Base-by-base conservation (phyloP, 768 basidiomycete species). In the Sporobolomyces phaffii region DNA sequence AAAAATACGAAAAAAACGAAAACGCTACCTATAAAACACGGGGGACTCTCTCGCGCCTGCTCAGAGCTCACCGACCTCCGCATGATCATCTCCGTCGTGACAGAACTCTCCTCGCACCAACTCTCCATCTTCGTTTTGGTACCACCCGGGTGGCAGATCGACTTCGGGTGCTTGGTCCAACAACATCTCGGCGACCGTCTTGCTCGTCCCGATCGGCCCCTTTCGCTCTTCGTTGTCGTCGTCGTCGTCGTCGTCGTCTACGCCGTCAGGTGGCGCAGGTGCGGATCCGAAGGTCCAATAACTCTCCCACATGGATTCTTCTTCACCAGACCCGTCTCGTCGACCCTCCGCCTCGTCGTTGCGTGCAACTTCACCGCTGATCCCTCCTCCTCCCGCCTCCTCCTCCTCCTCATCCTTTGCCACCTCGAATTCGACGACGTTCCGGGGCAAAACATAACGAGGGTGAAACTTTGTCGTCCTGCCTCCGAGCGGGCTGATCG, bases 381-480 rank as follows among this genome's bases (percentile, higher is more conserved):
- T n/a, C n/a, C n/a, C n/a, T n/a, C n/a, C n/a, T n/a, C n/a, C n/a
- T n/a, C n/a, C 24, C 53, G 8, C 4, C 4, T 41, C 29, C 24
- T 28, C 31, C 43, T 18, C n/a, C 22, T 28, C 41, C 5, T 26
- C 17, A 5, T 51, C 28, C 48, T 50, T 17, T 8, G 50, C 26
- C 31, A 48, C 41, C 5, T 1, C 29, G 22, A 54, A 38, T 14
- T 54, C 36, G 29, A 41, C n/a, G 28, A 65, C 22, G 31, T 36
- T 58, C 20, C 50, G 11, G n/a, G 64, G 64, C 52, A 59, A 65
- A 22, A 33, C 50, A 52, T 66, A 66, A 1, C 34, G 15, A 36
- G 65, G 65, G 47, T 58, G 14, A 6, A 1, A 4, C 17, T 31
- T 33, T 24, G 53, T 20, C 5, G 64, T 43, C 52, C 33, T 38